Base-by-base conservation (phyloP, 192 early-diverging fungal genomes). In the Coemansia sp. region DNA sequence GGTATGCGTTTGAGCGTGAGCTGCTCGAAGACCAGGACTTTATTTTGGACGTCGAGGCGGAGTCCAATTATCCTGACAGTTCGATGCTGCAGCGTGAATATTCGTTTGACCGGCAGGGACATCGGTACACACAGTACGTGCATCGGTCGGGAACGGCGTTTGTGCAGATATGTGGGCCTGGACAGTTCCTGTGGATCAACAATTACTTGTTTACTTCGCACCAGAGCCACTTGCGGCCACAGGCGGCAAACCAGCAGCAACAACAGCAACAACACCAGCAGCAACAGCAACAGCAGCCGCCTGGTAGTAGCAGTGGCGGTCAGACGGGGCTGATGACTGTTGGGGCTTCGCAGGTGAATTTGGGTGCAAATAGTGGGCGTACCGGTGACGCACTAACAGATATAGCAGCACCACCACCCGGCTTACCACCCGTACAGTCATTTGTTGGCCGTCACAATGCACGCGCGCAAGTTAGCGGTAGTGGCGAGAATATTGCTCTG, bases 21-120 rank as follows among this genome's bases (percentile, higher is more conserved):
- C 76, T 96, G 20, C 80, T 96, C n/a, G 85, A 88, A 49, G 77
- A 82, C 9, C 87, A 92, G 69, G 90, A 89, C 18, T 99, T 96
- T 83, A 86, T 99, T 20, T 84, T 97, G 15, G 97, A 99, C 73
- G 86, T 93, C n/a, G 97, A 99, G 71, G 89, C 94, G 1, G 96
- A 98, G 68, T 47, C 67, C 29, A 61, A 71, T 29, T 96, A 93
- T 64, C 91, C 92, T 0, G 60, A 84, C 8, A 87, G 73, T 68
- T 86, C 89, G 1, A 89, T 90, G 74, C 67, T 84, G 18, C 79
- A 87, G 24, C 85, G 88, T 1, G 83, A 84, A 3, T 93, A 90
- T 75, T 68, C 79, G 29, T 73, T 68, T 38, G 71, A 76, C 61
- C 74, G 74, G n/a, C 62, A 59, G 12, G 71, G 27, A 29, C 64